A percentile compares a stretch with the other conserved stretches of the same genome.
phyloP scores from a whole-genome alignment of 768 basidiomycete genomes.

The Heimioporus sp. region DNA sequence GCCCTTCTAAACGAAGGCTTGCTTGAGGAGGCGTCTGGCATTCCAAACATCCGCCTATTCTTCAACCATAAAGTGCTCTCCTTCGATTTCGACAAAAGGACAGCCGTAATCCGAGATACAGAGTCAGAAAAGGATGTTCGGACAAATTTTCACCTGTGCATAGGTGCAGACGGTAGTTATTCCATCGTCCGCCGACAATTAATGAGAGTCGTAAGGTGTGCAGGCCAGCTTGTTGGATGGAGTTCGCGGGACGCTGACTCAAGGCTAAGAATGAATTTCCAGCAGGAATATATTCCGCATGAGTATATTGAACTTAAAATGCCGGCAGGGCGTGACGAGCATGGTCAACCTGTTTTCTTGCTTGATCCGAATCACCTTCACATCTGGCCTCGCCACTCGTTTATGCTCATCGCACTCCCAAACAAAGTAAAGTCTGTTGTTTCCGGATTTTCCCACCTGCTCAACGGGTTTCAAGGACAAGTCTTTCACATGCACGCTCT shows the following conservation, averaged over 20 bases:
- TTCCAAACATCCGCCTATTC: constrained; percentile 61
- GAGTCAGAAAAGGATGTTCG: constrained; percentile 41
- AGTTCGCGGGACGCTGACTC: constrained; percentile 13
- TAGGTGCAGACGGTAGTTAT: constrained; percentile 95
- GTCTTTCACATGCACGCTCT: constrained; percentile 96
- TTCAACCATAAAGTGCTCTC: constrained; percentile 81
- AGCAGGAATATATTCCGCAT: constrained; percentile 92
- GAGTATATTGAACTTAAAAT: constrained; percentile 97
- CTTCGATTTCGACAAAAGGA: constrained; percentile 70
- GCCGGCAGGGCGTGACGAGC: constrained; percentile 67
- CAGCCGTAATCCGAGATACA: constrained; percentile 50
- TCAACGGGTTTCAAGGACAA: constrained; percentile 64
- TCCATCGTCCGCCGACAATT: constrained; percentile 88
- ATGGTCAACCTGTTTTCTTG: constrained; percentile 66
- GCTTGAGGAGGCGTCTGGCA: constrained; percentile 68
- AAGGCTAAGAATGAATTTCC: constrained; percentile 81
- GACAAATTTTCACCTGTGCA: constrained; percentile 70
- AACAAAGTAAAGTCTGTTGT: constrained; percentile 69
- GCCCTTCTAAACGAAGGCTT: constrained; percentile 83
- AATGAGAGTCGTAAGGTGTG: constrained; percentile 91
- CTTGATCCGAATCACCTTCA: constrained; percentile 96
- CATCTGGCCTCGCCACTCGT: constrained; percentile 98
- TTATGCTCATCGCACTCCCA: constrained; percentile 98
- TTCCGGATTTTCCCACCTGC: constrained; percentile 24
- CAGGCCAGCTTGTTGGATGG: constrained; percentile 14